Base-by-base conservation (phyloP, 2,329 filamentous ascomycete species). In the Diaporthe vexans region DNA sequence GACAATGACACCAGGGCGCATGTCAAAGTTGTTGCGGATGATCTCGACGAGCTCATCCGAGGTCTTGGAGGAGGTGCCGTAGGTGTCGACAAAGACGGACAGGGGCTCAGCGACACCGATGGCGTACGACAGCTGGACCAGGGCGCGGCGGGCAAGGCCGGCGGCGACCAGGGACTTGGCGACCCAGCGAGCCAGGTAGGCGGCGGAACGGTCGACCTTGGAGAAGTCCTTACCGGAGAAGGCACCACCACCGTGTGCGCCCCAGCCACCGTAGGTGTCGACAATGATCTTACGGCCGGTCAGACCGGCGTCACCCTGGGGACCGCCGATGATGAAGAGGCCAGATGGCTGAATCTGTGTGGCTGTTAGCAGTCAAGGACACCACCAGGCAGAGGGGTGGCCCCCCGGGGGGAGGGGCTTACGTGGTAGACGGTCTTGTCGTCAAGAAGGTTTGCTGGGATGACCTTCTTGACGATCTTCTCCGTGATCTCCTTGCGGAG, bases 201-300 rank as follows among this genome's bases (percentile, higher is more conserved):
- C 97, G 79, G 97, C 97, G 71, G 97, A 98, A 81, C 97, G 94
- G 85, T 99, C 97, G 87, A 99, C 97, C 92, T 99, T 99, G 91
- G 95, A 98, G 92, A 98, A 99, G 87, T 99, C 97, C 93, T 99
- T 99, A 83, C 97, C 97, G 82, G 97, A 98, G 94, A 99, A 99
- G 86, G 97, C 97, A 93, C 97, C 97, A 90, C 97, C 97, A 91
- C 97, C 97, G 91, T 99, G 97, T 81, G 97, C 97, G 89, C 97
- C 97, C 97, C 97, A 98, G 82, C 97, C 97, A 90, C 97, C 97
- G 89, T 99, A 99, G 86, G 97, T 98, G 89, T 99, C 97, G 85
- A 99, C 97, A 79, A 98, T 93, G 91, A 99, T 99, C 93, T 99
- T 99, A 83, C 97, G 95, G 86, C 97, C 97, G 78, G 97, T 99